These are phyloP conservation scores for Corymbia calophylla DNA, from an alignment of 441 rosid genomes.

Conservation along the genomic window DNA sequence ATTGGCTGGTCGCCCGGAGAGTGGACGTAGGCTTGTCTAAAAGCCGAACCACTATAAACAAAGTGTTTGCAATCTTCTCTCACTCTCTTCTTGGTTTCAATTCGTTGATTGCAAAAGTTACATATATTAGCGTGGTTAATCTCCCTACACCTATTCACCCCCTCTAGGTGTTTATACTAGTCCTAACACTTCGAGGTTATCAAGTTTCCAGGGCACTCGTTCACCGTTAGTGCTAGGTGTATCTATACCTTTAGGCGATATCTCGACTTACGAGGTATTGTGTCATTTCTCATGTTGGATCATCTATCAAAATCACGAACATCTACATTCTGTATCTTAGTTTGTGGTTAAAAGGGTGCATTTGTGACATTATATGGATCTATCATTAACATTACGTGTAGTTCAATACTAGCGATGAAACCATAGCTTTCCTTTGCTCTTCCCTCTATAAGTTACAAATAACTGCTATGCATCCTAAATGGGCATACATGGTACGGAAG, in stretches of 20 bases:
- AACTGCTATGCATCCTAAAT: neutral
- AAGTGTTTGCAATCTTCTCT: too few relatives aligned
- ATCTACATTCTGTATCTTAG: neutral
- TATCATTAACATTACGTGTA: neutral
- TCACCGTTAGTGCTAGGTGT: too few relatives aligned
- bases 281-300: neutral
- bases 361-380: neutral
- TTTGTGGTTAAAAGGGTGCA: neutral
- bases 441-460: neutral
- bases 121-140: too few relatives aligned
- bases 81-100: too few relatives aligned
- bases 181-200: too few relatives aligned
- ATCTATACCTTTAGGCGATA: slow-evolving; percentile 15
- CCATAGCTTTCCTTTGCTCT: neutral
- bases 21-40: too few relatives aligned
- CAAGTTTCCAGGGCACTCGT: too few relatives aligned
- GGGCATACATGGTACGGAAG: neutral
- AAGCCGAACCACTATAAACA: too few relatives aligned
- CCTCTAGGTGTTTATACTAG: too few relatives aligned
- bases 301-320: neutral
- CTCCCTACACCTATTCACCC: too few relatives aligned
- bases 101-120: too few relatives aligned
- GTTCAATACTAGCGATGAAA: neutral
- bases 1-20: too few relatives aligned
- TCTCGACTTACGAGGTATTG: slow-evolving; percentile 26